These are phyloP conservation scores for Colletotrichum chrysophilum DNA, from an alignment of 2,329 filamentous ascomycete species.

Conservation along the genomic window DNA sequence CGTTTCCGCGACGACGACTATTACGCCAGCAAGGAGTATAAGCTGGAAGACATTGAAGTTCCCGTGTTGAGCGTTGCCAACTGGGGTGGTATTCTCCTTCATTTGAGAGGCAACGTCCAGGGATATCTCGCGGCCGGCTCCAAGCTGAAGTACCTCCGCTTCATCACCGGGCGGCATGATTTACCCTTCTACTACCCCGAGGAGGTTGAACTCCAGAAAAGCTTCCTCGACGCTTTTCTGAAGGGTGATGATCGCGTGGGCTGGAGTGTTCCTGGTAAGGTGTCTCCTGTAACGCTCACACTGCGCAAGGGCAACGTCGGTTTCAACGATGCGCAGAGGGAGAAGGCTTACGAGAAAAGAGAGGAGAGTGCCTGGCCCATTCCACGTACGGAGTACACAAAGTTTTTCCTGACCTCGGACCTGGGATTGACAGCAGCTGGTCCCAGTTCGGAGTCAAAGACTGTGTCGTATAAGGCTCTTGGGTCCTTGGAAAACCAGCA, in stretches of 20 bases:
- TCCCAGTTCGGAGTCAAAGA: constrained; percentile 23
- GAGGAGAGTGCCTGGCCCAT: constrained; percentile 71
- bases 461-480: constrained; percentile 62
- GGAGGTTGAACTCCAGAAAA: constrained; percentile 70
- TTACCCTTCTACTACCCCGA: constrained; percentile 75
- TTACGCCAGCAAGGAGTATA: constrained; percentile 69
- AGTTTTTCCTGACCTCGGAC: constrained; percentile 61
- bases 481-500: constrained; percentile 61
- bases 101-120: constrained; percentile 72
- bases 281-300: constrained; percentile 64
- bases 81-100: constrained; percentile 74
- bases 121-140: constrained; percentile 69
- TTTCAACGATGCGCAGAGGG: constrained; percentile 66
- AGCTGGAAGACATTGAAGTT: constrained; percentile 69
- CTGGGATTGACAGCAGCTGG: constrained; percentile 41
- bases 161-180: constrained; percentile 74
- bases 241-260: constrained; percentile 68
- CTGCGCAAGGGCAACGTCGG: constrained; percentile 71
- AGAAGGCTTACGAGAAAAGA: constrained; percentile 59
- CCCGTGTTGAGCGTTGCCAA: constrained; percentile 72
- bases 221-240: constrained; percentile 74
- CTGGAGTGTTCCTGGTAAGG: constrained; percentile 63
- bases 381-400: constrained; percentile 66
- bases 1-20: constrained; percentile 67
- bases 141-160: constrained; percentile 70